Base-by-base conservation (phyloP, 2,329 filamentous ascomycete genomes). In the Raffaelea deltoideospora region DNA sequence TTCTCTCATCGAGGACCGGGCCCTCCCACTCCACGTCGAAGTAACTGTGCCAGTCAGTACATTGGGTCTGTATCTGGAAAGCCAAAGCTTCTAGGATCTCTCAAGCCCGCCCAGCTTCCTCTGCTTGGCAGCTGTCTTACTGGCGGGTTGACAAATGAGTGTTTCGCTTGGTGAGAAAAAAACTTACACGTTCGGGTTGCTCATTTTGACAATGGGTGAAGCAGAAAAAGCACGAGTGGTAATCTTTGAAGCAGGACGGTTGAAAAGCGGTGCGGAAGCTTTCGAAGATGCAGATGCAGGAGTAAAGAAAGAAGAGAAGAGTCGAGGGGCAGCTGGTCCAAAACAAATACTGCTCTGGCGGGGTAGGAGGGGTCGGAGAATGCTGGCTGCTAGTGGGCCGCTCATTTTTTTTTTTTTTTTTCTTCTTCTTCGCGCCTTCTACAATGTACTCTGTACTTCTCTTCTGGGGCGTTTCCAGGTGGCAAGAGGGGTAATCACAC, bases 11-110 rank as follows among this genome's bases (percentile, higher is more conserved):
- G 48, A 92, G 50, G 56, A 75, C 66, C 46, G 81, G 80, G 47
- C 80, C 82, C 55, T 75, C 66, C 79, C 79, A 84, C 56, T 67
- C 56, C 43, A 80, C 54, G 45, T 87, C 79, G 65, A 88, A 86
- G 67, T 64, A 83, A 53, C 69, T 75, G 43, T 41, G n/a, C n/a
- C n/a, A n/a, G n/a, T n/a, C n/a, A n/a, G n/a, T n/a, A n/a, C n/a
- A n/a, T n/a, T n/a, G n/a, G n/a, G n/a, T n/a, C n/a, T n/a, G n/a
- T n/a, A n/a, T n/a, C n/a, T n/a, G n/a, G n/a, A n/a, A n/a, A n/a
- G n/a, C n/a, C n/a, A n/a, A n/a, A n/a, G n/a, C n/a, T n/a, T n/a
- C n/a, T n/a, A n/a, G n/a, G n/a, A n/a, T n/a, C n/a, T n/a, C n/a
- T n/a, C n/a, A n/a, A n/a, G n/a, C n/a, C n/a, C n/a, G n/a, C n/a